Evolutionary conservation across 805 yeast species (phyloP).

Genomic region (Metschnikowia aberdeeniae): DNA sequence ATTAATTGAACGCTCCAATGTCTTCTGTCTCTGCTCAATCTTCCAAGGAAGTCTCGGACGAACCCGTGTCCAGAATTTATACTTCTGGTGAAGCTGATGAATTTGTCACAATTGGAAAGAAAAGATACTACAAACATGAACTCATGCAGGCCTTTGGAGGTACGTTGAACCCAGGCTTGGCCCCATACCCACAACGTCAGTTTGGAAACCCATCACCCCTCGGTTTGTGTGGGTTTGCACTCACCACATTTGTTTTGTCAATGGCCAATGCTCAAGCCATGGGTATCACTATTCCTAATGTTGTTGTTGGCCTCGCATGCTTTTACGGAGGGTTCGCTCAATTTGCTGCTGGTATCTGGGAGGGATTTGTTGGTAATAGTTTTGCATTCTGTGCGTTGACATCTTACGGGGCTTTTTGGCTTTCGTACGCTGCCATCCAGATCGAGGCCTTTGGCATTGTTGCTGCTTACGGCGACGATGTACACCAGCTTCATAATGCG

Average conservation of each 20-base stretch:
- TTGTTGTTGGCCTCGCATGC: slow-evolving; percentile 17
- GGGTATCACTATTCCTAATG: slow-evolving; percentile 16
- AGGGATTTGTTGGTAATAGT: slow-evolving; percentile 18
- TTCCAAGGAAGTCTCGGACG: slow-evolving; percentile 9
- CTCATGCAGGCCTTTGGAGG: slow-evolving; percentile 38
- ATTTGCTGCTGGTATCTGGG: slow-evolving; percentile 20
- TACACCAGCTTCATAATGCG: slow-evolving; percentile 27
- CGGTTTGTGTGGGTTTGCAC: slow-evolving; percentile 19
- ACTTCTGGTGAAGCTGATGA: slow-evolving; percentile 32
- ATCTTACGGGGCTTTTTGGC: slow-evolving; percentile 61
- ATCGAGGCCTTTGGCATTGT: slow-evolving; percentile 58
- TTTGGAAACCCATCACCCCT: slow-evolving; percentile 35
- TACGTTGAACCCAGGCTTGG: slow-evolving; percentile 30
- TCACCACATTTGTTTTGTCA: slow-evolving; percentile 20
- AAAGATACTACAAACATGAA: slow-evolving; percentile 30
- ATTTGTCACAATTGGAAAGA: slow-evolving; percentile 27
- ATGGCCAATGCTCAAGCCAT: slow-evolving; percentile 19
- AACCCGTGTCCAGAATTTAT: slow-evolving; percentile 22
- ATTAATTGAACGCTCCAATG: slow-evolving; percentile 3
- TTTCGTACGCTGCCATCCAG: slow-evolving; percentile 57
- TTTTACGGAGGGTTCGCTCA: slow-evolving; percentile 20
- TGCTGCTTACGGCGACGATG: slow-evolving; percentile 37
- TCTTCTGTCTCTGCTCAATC: slow-evolving; percentile 13
- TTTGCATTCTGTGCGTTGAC: slow-evolving; percentile 19
- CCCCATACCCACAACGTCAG: slow-evolving; percentile 46